Percentiles rank a stretch among this genome's conserved stretches.
phyloP scores from a whole-genome alignment of 2,329 filamentous ascomycete genomes.

The Fusarium pseudoanthophilum region DNA sequence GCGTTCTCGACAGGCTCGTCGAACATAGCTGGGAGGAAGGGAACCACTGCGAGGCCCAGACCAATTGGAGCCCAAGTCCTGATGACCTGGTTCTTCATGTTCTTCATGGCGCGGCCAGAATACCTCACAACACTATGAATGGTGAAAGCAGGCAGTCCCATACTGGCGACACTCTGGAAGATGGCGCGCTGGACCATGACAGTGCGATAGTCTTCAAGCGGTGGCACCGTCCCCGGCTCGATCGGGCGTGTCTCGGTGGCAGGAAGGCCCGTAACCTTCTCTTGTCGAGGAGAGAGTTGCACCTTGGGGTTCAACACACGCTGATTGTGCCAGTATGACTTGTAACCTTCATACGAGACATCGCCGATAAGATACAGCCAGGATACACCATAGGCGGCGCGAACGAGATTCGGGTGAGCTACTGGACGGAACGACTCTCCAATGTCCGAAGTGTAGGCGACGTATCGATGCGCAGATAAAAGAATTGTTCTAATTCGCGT shows the following conservation, averaged over 20 bases:
- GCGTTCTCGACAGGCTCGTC: constrained; percentile 93
- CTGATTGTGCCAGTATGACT: constrained; percentile 90
- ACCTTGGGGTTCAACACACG: constrained; percentile 75
- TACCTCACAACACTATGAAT: constrained; percentile 95
- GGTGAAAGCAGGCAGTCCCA: constrained; percentile 93
- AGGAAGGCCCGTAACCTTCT: constrained; percentile 60
- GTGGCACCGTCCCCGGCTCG: constrained; percentile 62
- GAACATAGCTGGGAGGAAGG: constrained; percentile 84
- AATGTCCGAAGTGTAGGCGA: constrained; percentile 96
- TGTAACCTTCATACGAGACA: constrained; percentile 93
- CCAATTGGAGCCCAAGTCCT: constrained; percentile 93
- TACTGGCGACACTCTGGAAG: constrained; percentile 90
- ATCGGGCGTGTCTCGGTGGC: constrained; percentile 45
- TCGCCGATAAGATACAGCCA: constrained; percentile 95
- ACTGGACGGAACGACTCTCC: constrained; percentile 96
- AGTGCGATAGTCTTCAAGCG: constrained; percentile 88
- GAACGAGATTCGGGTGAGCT: constrained; percentile 84
- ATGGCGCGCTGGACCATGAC: constrained; percentile 92
- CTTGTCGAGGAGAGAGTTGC: constrained; percentile 61
- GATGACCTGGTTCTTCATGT: constrained; percentile 77
- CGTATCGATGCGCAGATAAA: constrained; percentile 90
- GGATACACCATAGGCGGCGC: constrained; percentile 86
- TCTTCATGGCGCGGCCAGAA: constrained; percentile 85
- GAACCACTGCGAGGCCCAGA: constrained; percentile 79
- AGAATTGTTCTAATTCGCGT: constrained; percentile 87